Conservation (phyloP, 306 rosid species). For the Vigna mungo region DNA sequence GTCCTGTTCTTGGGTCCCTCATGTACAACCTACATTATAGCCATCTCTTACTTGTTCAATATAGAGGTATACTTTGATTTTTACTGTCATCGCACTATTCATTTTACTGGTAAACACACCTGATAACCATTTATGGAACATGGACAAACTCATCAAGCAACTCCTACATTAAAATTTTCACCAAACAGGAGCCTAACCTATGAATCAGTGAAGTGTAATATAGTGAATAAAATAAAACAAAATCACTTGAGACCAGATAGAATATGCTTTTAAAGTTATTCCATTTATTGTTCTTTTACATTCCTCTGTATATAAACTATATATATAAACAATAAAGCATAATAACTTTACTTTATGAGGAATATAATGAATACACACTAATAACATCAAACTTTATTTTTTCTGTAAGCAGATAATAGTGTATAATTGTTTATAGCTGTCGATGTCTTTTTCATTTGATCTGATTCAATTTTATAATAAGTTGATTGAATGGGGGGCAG, state of each 20-base stretch:
- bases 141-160: not conserved
- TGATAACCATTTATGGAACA: not conserved
- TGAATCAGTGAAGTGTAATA: not conserved
- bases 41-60: not conserved
- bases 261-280: no score
- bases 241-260: no score
- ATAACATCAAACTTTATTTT: no score
- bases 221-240: not conserved
- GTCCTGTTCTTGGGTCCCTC: slow-evolving; percentile 8
- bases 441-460: not conserved
- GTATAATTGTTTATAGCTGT: no score
- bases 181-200: not conserved
- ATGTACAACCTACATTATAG: not conserved
- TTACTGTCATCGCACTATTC: not conserved
- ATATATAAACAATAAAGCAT: not conserved
- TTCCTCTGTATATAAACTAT: not conserved
- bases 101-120: not conserved
- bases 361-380: no score
- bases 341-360: not conserved
- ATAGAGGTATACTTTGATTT: not conserved
- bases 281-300: no score
- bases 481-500: not conserved
- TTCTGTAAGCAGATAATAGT: no score
- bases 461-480: no score
- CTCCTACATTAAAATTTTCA: not conserved